Evolutionary conservation across 192 early-diverging fungal genomes (phyloP).

Genomic region (Linnemannia hyalina): DNA sequence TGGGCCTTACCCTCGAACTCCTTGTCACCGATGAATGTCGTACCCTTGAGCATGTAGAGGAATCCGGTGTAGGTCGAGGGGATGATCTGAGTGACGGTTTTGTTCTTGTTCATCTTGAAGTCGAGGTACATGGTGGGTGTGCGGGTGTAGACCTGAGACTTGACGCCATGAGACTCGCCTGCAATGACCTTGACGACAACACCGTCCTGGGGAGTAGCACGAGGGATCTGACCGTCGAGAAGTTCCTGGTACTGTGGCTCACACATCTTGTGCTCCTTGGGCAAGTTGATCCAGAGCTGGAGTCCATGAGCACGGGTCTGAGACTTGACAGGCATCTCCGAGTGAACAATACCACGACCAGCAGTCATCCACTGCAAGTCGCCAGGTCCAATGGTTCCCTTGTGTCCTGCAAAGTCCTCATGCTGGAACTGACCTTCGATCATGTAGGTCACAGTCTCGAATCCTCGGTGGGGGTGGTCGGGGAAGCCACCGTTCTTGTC

Average conservation of each 20-base stretch:
- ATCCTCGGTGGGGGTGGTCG: slow-evolving; percentile 71
- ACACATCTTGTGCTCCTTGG: slow-evolving; percentile 67
- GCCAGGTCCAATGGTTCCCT: slow-evolving; percentile 61
- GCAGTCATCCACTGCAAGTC: slow-evolving; percentile 82
- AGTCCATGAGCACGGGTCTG: slow-evolving; percentile 59
- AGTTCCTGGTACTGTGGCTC: slow-evolving; percentile 64
- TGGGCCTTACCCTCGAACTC: slow-evolving; percentile 25
- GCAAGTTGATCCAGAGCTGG: slow-evolving; percentile 82
- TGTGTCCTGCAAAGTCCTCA: slow-evolving; percentile 71
- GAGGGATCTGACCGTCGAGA: slow-evolving; percentile 48
- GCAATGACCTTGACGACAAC: slow-evolving; percentile 49
- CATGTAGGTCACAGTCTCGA: slow-evolving; percentile 79
- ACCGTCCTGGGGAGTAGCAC: slow-evolving; percentile 23
- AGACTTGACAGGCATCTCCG: slow-evolving; percentile 63
- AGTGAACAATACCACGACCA: slow-evolving; percentile 75
- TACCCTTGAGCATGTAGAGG: slow-evolving; percentile 47
- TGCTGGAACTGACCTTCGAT: slow-evolving; percentile 69
- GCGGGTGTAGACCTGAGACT: slow-evolving; percentile 26
- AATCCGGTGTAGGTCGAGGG: slow-evolving; percentile 49
- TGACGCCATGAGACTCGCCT: slow-evolving; percentile 34
- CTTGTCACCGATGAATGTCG: slow-evolving; percentile 31
- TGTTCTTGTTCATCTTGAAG: slow-evolving; percentile 29
- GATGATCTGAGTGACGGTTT: slow-evolving; percentile 36
- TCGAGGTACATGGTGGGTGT: slow-evolving; percentile 53
- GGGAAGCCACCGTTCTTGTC: slow-evolving; percentile 56